Evolutionary conservation across 2,329 filamentous ascomycete species (phyloP).

Genomic region (Fusarium falciforme): DNA sequence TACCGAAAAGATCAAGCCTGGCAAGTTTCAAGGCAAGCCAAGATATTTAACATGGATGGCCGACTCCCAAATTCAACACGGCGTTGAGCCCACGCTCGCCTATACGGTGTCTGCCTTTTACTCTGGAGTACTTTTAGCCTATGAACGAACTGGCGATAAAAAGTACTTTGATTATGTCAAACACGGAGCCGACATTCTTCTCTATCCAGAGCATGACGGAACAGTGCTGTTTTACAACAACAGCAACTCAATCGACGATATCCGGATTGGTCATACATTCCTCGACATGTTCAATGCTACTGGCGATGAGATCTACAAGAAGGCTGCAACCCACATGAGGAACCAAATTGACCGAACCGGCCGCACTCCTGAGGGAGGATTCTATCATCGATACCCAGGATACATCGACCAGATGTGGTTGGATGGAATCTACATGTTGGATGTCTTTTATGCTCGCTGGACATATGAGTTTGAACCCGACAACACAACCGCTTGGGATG

Average conservation of each 20-base stretch:
- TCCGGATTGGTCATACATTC: conserved; percentile 29
- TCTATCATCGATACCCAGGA: conserved; percentile 36
- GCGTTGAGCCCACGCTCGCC: conserved; percentile 40
- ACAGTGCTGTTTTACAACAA: conserved; percentile 33
- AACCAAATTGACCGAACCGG: conserved; percentile 30
- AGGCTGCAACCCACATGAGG: conserved; percentile 19
- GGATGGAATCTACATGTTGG: conserved; percentile 35
- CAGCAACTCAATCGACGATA: conserved; percentile 32
- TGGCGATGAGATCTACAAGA: conserved; percentile 29
- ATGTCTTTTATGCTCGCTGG: conserved; percentile 36
- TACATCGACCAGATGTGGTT: conserved; percentile 42
- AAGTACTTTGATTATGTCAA: conserved; percentile 43
- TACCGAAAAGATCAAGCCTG: conserved; percentile 12
- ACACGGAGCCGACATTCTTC: conserved; percentile 34
- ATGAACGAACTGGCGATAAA: conserved; percentile 36
- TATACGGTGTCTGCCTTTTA: conserved; percentile 38
- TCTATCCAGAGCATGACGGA: conserved; percentile 38
- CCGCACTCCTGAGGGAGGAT: conserved; percentile 26
- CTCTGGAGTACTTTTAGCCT: conserved; percentile 25
- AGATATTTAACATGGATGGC: conserved; percentile 44
- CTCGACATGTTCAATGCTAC: conserved; percentile 30
- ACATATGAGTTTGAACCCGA: conserved; percentile 30
- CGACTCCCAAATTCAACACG: conserved; percentile 43
- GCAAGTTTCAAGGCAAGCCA: conserved; percentile 26
- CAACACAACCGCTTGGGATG: conserved; percentile 34